Conservation (phyloP, 257 asterid species). For the Lavandula angustifolia region DNA sequence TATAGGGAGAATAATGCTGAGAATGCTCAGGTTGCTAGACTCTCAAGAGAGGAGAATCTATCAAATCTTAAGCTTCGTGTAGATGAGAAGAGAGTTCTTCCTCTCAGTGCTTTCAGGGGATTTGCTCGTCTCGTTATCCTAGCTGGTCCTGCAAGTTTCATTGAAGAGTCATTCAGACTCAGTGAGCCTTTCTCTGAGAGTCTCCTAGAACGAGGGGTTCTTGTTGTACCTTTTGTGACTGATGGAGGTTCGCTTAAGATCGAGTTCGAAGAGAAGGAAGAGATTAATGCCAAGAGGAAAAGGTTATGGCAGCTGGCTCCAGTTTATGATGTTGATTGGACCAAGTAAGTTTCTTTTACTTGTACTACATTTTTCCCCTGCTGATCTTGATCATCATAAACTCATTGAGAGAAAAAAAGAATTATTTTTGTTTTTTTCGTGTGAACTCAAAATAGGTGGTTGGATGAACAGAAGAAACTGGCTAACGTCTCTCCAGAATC, state of each 20-base stretch:
- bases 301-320: conserved; percentile 93
- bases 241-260: conserved; percentile 61
- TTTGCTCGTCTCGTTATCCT: conserved; percentile 86
- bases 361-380: neutral
- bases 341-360: conserved; percentile 54
- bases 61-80: conserved; percentile 84
- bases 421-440: conserved; percentile 12
- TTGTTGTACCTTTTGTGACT: conserved; percentile 78
- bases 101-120: conserved; percentile 82
- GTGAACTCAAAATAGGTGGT: conserved; percentile 62
- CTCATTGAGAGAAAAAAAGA: no score
- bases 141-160: conserved; percentile 76
- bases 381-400: neutral
- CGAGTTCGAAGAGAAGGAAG: conserved; percentile 67
- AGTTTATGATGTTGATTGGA: conserved; percentile 63
- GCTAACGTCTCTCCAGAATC: conserved; percentile 84
- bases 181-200: conserved; percentile 73
- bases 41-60: conserved; percentile 83
- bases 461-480: conserved; percentile 85
- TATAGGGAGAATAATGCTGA: conserved; percentile 74
- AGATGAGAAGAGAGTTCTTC: conserved; percentile 59
- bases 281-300: conserved; percentile 57
- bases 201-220: conserved; percentile 79
- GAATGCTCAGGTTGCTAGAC: conserved; percentile 76
- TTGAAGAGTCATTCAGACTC: conserved; percentile 63